Evolutionary conservation across 169 alveolate species (phyloP), one percentile per base, ranked within the genome.

Genomic region (Eimeria brunetti): DNA sequence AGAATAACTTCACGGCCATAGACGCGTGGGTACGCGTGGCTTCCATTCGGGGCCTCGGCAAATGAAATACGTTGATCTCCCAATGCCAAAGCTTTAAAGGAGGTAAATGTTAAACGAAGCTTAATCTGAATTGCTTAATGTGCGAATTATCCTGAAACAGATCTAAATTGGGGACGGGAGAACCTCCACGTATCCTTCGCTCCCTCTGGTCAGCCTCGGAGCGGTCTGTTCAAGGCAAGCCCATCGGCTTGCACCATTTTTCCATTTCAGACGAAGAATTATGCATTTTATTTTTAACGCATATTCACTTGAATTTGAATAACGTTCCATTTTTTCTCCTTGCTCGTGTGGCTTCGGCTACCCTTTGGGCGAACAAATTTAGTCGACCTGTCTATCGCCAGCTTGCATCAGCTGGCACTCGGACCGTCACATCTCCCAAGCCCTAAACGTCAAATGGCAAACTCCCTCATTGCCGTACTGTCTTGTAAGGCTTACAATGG

Each of bases 401-500:
- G 75, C 75, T n/a, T 27, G 75, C 75, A 64, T n/a, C 75, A 14
- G 75, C 75, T 64, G 75, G 75, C 75, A 64, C 41, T 22, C 75
- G n/a, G n/a, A n/a, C 75, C 8, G n/a, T 64, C 75, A 27, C 38
- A 24, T 27, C 75, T 0, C 38, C 36, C 18, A 1, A 64, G 41
- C 75, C 36, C n/a, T n/a, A n/a, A n/a, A n/a, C n/a, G n/a, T n/a
- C n/a, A n/a, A n/a, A n/a, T n/a, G n/a, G 41, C n/a, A 16, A 64
- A 64, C 41, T 9, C 0, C 75, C 75, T 6, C 75, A 27, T 36
- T 27, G 41, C 18, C n/a, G 75, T 8, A 64, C 41, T 1, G 18
- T 64, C 18, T 64, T 64, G 75, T 64, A 27, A 9, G n/a, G 8
- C 4, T 64, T n/a, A 14, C 18, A 41, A 27, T 64, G 41, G n/a